Conservation (phyloP, 2,329 filamentous ascomycete species). For the Cryphonectria parasitica region DNA sequence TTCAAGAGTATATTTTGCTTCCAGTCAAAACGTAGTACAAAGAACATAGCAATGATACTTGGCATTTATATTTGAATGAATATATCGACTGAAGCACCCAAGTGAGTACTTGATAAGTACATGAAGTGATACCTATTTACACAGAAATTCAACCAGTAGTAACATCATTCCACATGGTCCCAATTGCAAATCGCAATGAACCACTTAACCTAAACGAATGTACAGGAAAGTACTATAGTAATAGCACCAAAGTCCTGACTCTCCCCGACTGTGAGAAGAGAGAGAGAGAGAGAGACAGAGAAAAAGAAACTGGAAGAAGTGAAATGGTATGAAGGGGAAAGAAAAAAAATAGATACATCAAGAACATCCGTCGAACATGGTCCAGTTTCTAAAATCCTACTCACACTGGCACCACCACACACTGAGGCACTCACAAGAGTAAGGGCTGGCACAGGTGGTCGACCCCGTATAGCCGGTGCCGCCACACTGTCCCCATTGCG, state of each 20-base stretch:
- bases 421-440: conserved; percentile 19
- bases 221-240: conserved; percentile 2
- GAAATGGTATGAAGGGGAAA: background rate
- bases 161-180: background rate
- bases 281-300: background rate
- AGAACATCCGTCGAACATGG: background rate
- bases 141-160: background rate
- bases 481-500: conserved; percentile 26
- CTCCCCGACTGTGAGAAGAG: background rate
- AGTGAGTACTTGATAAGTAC: too few species aligned
- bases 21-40: too few species aligned
- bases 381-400: background rate
- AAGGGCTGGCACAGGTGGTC: conserved; percentile 21
- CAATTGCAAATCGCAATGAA: background rate
- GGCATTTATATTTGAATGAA: too few species aligned
- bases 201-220: background rate
- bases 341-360: background rate
- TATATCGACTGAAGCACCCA: background rate
- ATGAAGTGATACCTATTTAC: background rate
- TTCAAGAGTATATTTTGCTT: too few species aligned
- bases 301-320: background rate
- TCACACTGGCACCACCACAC: conserved; percentile 28
- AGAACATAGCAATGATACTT: too few species aligned
- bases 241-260: background rate
- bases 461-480: conserved; percentile 20